Evolutionary conservation across 225 moss, liverwort and hornwort genomes (phyloP), one percentile per base, ranked within the genome.

Genomic region (Antitrichia curtipendula): DNA sequence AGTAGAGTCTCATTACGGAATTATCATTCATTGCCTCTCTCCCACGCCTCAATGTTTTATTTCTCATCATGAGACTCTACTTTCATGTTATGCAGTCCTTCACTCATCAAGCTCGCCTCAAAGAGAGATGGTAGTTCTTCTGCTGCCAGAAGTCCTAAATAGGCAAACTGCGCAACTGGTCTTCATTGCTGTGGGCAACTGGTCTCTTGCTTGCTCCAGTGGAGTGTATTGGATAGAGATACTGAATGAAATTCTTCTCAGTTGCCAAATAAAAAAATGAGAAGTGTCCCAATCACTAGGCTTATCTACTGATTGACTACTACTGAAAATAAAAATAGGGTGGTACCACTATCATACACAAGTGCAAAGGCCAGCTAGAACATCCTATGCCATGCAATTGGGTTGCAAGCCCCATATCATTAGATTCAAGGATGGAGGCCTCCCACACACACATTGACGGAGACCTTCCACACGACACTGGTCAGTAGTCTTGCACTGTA

Each of bases 381-480:
- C 75, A 87, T 56, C 75, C 64, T 82, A 54, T 75, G 82, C 80
- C 71, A 87, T 74, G 66, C 75, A 45, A 27, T 83, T 83, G 84
- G 75, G 61, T 70, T 65, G 69, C 84, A 84, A 84, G 71, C 18
- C 57, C 43, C 52, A 84, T 84, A 89, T 89, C 89, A 91, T 91
- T 89, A 74, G 88, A 86, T 79, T 86, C 36, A 52, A 65, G 66
- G 83, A 86, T 54, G 56, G 63, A 21, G 10, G 31, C 74, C 8
- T 75, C 43, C 87, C 80, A 50, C 75, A 54, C 88, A 86, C 4
- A 50, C 73, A 53, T 56, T 53, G 78, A 86, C 4, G 7, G 70
- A 59, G 70, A 87, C 87, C 21, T 81, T 22, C 49, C 80, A 61
- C 80, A 79, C 78, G 16, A 10, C 16, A 8, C 15, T n/a, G n/a